Evolutionary conservation across 2,329 filamentous ascomycete species (phyloP), one percentile per base, ranked within the genome.

Genomic region (Pseudohalonectria lignicola): DNA sequence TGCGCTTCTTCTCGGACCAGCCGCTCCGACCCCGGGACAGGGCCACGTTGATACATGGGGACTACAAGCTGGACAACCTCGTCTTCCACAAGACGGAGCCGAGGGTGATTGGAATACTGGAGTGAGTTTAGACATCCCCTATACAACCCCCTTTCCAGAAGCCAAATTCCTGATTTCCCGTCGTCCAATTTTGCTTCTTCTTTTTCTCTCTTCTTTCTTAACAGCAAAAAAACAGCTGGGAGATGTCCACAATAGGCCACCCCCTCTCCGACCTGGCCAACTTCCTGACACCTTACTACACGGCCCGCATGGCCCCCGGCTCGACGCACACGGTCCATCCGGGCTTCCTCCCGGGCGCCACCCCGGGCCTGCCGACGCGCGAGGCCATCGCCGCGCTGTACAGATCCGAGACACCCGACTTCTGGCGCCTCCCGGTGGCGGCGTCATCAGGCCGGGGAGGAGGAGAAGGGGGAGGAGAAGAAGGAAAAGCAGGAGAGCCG

Each of bases 171-270:
- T 15, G 26, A 7, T 16, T 26, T 8, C 23, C 12, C 23, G 12
- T 26, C 23, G 29, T 31, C 29, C 12, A 9, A 9, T 31, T 9
- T n/a, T 15, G 12, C 5, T 34, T 1, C 7, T 3, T 31, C 31
- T 39, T 2, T 16, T 29, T 26, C 26, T 25, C n/a, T n/a, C 18
- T 23, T 18, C 10, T 34, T 28, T 18, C 35, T n/a, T 12, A 25
- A 15, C n/a, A 31, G 31, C 11, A 25, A 25, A 20, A 23, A 40
- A 19, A 53, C 51, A 76, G 73, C 63, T 96, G 90, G 90, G 92
- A 96, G 65, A 94, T 98, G 86, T 87, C 86, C 26, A 96, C 92
- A 0, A 80, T 95, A 39, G 92, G 92, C n/a, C 90, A 98, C 57
- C 92, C 92, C 1, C 73, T 96, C 17, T 90, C 84, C 5, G 92